Percentiles rank a stretch among this genome's conserved stretches.
phyloP scores from a whole-genome alignment of 345 rosid species.

The Citrus maxima region DNA sequence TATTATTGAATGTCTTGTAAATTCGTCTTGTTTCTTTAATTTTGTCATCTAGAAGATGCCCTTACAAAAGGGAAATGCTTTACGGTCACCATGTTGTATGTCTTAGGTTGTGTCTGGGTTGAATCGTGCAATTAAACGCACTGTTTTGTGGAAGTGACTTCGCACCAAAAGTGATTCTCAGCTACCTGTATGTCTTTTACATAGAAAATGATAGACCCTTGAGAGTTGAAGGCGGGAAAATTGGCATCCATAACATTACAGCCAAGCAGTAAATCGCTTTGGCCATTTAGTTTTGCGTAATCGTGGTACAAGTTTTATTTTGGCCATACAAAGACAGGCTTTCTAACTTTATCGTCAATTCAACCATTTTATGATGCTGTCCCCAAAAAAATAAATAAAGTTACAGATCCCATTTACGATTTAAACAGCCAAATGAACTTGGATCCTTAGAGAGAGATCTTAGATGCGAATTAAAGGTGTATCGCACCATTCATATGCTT shows the following conservation, averaged over 20 bases:
- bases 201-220: neutral
- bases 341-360: neutral
- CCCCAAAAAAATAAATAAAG: neutral
- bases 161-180: neutral
- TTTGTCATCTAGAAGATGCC: too few relatives aligned
- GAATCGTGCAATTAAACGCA: neutral
- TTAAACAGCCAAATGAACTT: neutral
- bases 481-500: too few relatives aligned
- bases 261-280: too few relatives aligned
- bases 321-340: neutral
- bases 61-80: neutral
- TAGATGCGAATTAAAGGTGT: neutral
- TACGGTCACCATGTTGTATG: neutral
- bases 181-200: neutral
- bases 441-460: neutral
- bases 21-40: too few relatives aligned
- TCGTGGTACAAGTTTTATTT: neutral
- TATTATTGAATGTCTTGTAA: too few relatives aligned
- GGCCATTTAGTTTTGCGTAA: neutral
- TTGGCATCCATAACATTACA: neutral
- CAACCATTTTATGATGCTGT: neutral
- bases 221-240: neutral
- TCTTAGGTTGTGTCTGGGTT: neutral
- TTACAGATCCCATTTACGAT: neutral
- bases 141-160: neutral